Base-by-base conservation (phyloP, 2,329 filamentous ascomycete genomes). In the Ceratocystis papillata region DNA sequence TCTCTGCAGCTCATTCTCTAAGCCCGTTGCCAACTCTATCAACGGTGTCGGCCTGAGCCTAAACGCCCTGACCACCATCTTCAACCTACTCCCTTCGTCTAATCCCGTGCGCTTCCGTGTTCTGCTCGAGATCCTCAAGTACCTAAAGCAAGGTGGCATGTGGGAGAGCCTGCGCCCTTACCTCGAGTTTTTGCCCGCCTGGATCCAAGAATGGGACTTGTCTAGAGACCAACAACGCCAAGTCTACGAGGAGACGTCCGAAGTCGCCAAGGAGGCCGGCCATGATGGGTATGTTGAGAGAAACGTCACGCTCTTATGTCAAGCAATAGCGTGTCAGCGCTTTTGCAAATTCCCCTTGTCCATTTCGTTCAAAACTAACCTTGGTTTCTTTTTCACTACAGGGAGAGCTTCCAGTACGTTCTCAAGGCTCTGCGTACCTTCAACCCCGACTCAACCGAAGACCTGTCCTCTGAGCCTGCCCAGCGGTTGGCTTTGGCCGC, bases 21-120 rank as follows among this genome's bases (percentile, higher is more conserved):
- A 90, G 76, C 93, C 94, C 70, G 85, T 97, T 74, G 85, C 87
- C 69, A 89, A 89, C 69, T 96, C 93, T 63, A 80, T 87, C 71
- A 92, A 96, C 79, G 90, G 92, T 71, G 82, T 88, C 69, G 87
- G 88, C 62, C 84, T 99, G 70, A 90, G 91, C 70, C 87, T 97
- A 71, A 91, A 90, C 71, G 88, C 94, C 72, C 84, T 99, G 71
- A 91, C 90, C 74, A 96, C 92, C 72, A 86, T 99, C 74, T 99
- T 97, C 87, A 99, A 99, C 83, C 87, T 95, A 70, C 83, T 97
- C 71, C 79, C 86, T 71, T 79, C 86, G 69, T 80, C 86, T 73
- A 87, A 91, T 74, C 87, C 90, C 65, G 83, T 89, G 74, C 87
- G 94, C 69, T 96, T 88, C 78, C 88, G 96, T 74, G 90, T 99